Conservation (phyloP, 495 filamentous ascomycete species). For the Neurospora terricola region DNA sequence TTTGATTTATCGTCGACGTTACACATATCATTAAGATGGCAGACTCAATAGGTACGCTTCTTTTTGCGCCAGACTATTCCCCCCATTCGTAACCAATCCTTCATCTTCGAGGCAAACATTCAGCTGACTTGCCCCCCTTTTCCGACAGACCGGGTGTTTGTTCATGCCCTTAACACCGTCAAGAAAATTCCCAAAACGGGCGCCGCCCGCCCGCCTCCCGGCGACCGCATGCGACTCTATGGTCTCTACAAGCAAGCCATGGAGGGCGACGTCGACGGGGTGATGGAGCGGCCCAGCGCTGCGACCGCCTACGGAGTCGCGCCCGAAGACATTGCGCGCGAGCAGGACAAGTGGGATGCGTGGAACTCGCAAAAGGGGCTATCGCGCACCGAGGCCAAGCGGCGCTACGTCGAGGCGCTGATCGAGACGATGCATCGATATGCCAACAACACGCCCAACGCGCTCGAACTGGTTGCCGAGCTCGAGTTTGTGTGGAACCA, state of each 20-base stretch:
- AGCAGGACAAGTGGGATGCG: constrained; percentile 70
- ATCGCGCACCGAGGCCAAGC: constrained; percentile 85
- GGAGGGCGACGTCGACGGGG: constrained; percentile 90
- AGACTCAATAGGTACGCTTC: constrained; percentile 39
- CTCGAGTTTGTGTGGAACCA: constrained; percentile 99
- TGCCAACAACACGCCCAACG: constrained; percentile 74
- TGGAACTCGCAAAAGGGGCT: constrained; percentile 81
- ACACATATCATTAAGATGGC: constrained; percentile 24
- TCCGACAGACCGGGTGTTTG: constrained; percentile 82
- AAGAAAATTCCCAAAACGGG: constrained; percentile 94
- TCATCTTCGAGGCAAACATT: constrained; percentile 3
- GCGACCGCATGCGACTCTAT: constrained; percentile 83
- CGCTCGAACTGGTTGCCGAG: constrained; percentile 79
- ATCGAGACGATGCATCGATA: constrained; percentile 96
- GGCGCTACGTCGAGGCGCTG: constrained; percentile 80
- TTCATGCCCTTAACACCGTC: constrained; percentile 95
- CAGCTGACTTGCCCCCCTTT: constrained; percentile 8
- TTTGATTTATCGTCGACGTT: neutral
- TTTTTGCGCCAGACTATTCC: neutral
- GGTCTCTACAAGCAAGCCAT: constrained; percentile 98
- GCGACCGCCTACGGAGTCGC: neutral
- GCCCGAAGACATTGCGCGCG: constrained; percentile 39
- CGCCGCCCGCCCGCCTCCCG: constrained; percentile 72
- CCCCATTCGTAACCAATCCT: neutral
- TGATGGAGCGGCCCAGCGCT: constrained; percentile 73